A percentile compares a stretch with the other conserved stretches of the same genome.
These are phyloP conservation scores for Leccinum cinnamomeum DNA, from an alignment of 1,284 basidiomycete species.

Conservation along the genomic window DNA sequence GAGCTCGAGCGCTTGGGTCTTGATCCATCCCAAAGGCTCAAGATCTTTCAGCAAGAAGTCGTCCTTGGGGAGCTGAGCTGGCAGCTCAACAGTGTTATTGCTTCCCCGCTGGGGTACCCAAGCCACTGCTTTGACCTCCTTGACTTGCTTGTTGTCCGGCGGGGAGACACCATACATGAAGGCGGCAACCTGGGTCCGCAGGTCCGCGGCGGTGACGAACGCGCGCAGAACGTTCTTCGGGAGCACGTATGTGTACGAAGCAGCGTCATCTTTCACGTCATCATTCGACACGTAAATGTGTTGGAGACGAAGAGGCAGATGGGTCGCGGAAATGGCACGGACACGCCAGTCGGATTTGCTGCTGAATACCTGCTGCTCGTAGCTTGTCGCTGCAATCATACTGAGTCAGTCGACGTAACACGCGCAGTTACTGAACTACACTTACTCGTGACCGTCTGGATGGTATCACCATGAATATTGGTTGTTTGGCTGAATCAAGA, in stretches of 20 bases:
- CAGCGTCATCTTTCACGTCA: conserved; percentile 96
- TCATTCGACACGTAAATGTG: conserved; percentile 99
- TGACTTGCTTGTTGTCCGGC: conserved; percentile 96
- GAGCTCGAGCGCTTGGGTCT: conserved; percentile 93
- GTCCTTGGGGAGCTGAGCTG: conserved; percentile 83
- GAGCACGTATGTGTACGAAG: conserved; percentile 91
- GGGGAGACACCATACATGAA: conserved; percentile 94
- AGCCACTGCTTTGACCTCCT: conserved; percentile 96
- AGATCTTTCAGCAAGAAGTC: conserved; percentile 94
- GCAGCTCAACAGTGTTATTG: conserved; percentile 91
- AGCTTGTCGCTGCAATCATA: conserved; percentile 75
- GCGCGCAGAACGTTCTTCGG: conserved; percentile 97
- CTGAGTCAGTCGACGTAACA: conserved; percentile 11
- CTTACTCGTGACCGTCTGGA: conserved; percentile 92
- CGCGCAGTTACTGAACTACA: conserved; percentile 10
- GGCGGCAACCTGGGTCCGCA: conserved; percentile 94
- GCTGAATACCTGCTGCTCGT: conserved; percentile 96
- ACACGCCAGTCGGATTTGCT: conserved; percentile 99
- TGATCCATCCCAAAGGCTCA: conserved; percentile 97
- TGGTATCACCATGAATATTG: conserved; percentile 96
- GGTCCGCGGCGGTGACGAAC: conserved; percentile 92
- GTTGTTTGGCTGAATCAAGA: conserved; percentile 74
- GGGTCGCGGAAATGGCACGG: conserved; percentile 93
- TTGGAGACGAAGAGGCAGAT: conserved; percentile 93
- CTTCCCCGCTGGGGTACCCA: conserved; percentile 97